A percentile compares a stretch with the other conserved stretches of the same genome.
Conservation (phyloP, 768 basidiomycete species). For the Kondoa subrosea region DNA sequence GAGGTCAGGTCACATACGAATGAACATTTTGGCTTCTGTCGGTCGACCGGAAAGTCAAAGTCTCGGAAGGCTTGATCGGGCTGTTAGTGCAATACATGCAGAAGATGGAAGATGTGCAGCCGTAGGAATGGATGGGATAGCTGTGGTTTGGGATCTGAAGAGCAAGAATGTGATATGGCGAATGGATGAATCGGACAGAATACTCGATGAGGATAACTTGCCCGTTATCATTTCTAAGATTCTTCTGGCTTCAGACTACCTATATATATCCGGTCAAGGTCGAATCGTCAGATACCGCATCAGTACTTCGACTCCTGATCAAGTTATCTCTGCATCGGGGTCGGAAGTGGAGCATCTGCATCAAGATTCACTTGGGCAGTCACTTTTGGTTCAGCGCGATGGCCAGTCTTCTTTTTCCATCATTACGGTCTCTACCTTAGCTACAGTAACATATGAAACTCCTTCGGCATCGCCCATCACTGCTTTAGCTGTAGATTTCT, state of each 20-base stretch:
- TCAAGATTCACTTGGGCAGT: no score
- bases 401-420: background rate
- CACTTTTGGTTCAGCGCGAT: background rate
- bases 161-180: background rate
- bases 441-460: background rate
- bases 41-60: background rate
- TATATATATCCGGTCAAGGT: background rate
- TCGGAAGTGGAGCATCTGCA: no score
- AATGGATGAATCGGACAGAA: background rate
- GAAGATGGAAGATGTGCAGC: conserved; percentile 1
- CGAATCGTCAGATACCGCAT: no score
- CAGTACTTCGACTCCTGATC: no score
- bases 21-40: background rate
- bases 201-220: background rate
- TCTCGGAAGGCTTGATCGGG: conserved; percentile 6
- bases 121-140: conserved; percentile 8
- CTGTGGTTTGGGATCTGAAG: background rate
- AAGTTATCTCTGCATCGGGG: no score
- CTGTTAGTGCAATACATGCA: background rate
- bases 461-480: background rate
- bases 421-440: background rate
- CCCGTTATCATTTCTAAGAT: background rate
- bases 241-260: background rate
- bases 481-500: background rate
- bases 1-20: background rate